Evolutionary conservation across 2,329 filamentous ascomycete genomes (phyloP).

Genomic region (Knoxdaviesia capensis): DNA sequence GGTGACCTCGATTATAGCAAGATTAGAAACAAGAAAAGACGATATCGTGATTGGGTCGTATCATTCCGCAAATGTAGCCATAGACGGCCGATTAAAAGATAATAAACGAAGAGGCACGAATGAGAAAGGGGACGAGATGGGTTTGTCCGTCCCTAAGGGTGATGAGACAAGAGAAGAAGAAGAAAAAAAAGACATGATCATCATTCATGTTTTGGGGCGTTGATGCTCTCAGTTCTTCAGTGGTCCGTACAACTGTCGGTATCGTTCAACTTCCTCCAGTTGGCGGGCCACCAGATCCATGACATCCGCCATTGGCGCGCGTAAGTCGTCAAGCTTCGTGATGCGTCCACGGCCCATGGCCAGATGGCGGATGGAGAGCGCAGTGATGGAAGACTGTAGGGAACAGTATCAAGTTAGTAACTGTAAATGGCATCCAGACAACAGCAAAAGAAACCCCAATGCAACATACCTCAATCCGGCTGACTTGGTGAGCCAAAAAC

Average conservation of each 20-base stretch:
- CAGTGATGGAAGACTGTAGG: slow-evolving; percentile 56
- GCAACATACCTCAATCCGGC: slow-evolving; percentile 69
- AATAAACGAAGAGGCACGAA: slow-evolving; percentile 7
- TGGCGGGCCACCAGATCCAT: slow-evolving; percentile 40
- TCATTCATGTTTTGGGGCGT: too few relatives aligned
- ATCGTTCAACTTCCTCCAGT: slow-evolving; percentile 41
- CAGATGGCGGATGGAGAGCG: slow-evolving; percentile 61
- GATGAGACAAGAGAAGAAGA: background rate
- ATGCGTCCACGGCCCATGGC: slow-evolving; percentile 46
- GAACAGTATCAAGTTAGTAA: slow-evolving; percentile 8
- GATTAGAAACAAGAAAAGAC: too few relatives aligned
- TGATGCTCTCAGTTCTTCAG: slow-evolving; percentile 9
- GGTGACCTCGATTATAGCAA: too few relatives aligned
- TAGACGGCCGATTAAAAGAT: too few relatives aligned
- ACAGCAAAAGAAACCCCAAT: too few relatives aligned
- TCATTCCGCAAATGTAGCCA: too few relatives aligned
- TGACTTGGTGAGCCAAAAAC: slow-evolving; percentile 88
- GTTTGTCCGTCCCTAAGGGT: background rate
- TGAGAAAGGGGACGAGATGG: slow-evolving; percentile 4
- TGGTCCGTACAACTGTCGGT: slow-evolving; percentile 32
- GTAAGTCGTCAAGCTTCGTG: slow-evolving; percentile 46
- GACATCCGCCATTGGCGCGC: slow-evolving; percentile 58
- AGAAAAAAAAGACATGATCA: background rate
- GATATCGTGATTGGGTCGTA: too few relatives aligned
- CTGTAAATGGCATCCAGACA: background rate